Base-by-base conservation (phyloP, 805 yeast genomes). In the Candida awuae region DNA sequence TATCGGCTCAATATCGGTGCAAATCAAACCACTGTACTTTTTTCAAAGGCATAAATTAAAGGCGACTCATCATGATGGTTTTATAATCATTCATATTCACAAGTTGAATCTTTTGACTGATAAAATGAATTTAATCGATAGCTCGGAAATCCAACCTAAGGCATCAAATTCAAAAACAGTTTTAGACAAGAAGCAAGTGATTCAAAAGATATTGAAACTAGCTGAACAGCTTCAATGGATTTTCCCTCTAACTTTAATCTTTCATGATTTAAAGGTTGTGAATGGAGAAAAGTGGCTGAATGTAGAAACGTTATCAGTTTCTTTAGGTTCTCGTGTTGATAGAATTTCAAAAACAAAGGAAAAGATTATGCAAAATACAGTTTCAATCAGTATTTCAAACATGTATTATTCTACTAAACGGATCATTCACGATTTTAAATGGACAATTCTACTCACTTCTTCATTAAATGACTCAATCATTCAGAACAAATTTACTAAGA, bases 21-120 rank as follows among this genome's bases (percentile, higher is more conserved):
- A 39, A 20, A 21, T 54, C 17, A 38, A 41, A 12, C 53, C 53
- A 1, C 42, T 46, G 46, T 49, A 46, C 19, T 27, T 47, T 4
- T 29, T 48, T 10, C 43, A 47, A 13, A 27, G 43, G 36, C 29
- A 32, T 19, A 39, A 41, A 23, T 27, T 42, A 19, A 29, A 35
- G 16, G 37, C 48, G 12, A 41, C 45, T 4, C 50, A 43, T 29
- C 47, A 47, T 27, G 49, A 46, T 30, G 47, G 50, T 6, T 31
- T 47, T 18, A 43, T 47, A 19, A 41, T 40, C 8, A 28, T 46
- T 10, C 46, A 46, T 21, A 25, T 48, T 16, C 36, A 39, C 12
- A 38, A 37, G 17, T n/a, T 47, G 10, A 17, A n/a, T n/a, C n/a
- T n/a, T n/a, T n/a, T 18, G 4, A 21, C 37, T 21, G 39, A 37